These are phyloP conservation scores for apple (Malus domestica) DNA, from an alignment of 306 rosid genomes.

Conservation along the genomic window ASM211411v1 NC_041790.1:217501-218000, in stretches of 20 bases:
- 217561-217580: not conserved
- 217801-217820: not conserved
- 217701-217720: not conserved
- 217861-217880: too few relatives aligned
- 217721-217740: not conserved
- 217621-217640: not conserved
- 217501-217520: constrained; percentile 5
- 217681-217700: not conserved
- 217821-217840: too few relatives aligned
- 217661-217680: not conserved
- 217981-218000: too few relatives aligned
- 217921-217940: too few relatives aligned
- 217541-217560: not conserved
- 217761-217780: constrained; percentile 4
- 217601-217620: not conserved
- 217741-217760: constrained; percentile 23
- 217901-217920: too few relatives aligned
- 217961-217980: too few relatives aligned
- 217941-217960: too few relatives aligned
- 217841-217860: too few relatives aligned
- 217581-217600: not conserved
- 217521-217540: not conserved
- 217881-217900: too few relatives aligned
- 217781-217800: not conserved
- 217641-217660: constrained; percentile 1